Evolutionary conservation across 371 early-diverging fungal species (phyloP), one percentile per base, ranked within the genome.

Genomic region (Mycotypha africana): DNA sequence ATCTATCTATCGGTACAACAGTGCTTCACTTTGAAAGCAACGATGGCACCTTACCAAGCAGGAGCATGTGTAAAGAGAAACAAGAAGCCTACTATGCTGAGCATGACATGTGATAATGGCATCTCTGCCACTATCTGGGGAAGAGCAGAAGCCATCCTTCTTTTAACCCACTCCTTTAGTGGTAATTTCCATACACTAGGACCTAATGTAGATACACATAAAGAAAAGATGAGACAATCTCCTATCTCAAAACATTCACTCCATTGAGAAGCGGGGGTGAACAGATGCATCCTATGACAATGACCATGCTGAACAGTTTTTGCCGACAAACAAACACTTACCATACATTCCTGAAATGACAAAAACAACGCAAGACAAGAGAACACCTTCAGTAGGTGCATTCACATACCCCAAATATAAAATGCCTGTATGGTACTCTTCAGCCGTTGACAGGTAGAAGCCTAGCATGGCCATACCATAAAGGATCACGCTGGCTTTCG

Each of bases 311-410:
- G n/a, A n/a, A n/a, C n/a, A n/a, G n/a, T n/a, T n/a, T 28, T 28
- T 28, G 11, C 28, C 11, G 28, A n/a, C n/a, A n/a, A n/a, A n/a
- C n/a, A n/a, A 32, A 32, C n/a, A 34, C 40, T 48, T 63, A 74
- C 76, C 76, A 56, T 60, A 65, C 15, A 79, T 33, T 8, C 92
- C 92, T 16, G 91, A 88, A 44, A 86, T 54, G 46, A 86, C 49
- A 59, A 86, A 78, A 5, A 82, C 65, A 17, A 78, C 41, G 60
- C 86, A 86, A 6, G 85, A 83, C 5, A 89, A 32, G 25, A 93
- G 67, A 19, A 98, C 78, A n/a, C 95, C 92, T 65, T 98, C 99
- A 1, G 97, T 91, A 10, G 98, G 97, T 7, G 96, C 99, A 49
- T 93, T 95, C 58, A 97, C 64, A 48, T 91, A 85, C 12, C 95